phyloP scores from a whole-genome alignment of 192 early-diverging fungal genomes.

The Dimargaris xerosporica region DNA sequence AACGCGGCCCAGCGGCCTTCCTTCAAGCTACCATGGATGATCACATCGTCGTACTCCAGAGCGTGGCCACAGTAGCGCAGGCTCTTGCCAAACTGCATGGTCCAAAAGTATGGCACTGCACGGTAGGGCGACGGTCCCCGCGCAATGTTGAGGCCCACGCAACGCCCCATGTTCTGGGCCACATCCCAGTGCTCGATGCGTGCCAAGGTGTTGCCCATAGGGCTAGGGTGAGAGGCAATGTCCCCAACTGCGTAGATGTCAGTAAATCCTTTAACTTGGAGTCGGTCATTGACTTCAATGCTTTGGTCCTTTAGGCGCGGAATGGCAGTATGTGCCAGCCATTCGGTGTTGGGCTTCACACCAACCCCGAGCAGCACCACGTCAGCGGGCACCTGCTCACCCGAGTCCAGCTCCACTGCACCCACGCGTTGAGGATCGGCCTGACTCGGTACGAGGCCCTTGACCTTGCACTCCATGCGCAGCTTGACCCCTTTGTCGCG shows the following conservation, averaged over 20 bases:
- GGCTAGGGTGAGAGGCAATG: neutral
- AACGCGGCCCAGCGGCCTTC: slow-evolving; percentile 10
- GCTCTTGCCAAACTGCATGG: slow-evolving; percentile 33
- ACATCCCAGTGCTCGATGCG: slow-evolving; percentile 43
- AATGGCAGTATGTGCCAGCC: slow-evolving; percentile 23
- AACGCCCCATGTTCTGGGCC: slow-evolving; percentile 24
- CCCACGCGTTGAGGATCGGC: slow-evolving; percentile 17
- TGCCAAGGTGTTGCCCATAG: slow-evolving; percentile 18
- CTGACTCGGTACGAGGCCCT: slow-evolving; percentile 16
- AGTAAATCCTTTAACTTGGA: slow-evolving; percentile 24
- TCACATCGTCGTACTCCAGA: slow-evolving; percentile 33
- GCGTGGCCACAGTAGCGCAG: slow-evolving; percentile 38
- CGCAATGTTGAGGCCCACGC: slow-evolving; percentile 18
- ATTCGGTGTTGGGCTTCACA: slow-evolving; percentile 33
- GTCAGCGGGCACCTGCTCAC: slow-evolving; percentile 25
- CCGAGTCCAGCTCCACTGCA: slow-evolving; percentile 22
- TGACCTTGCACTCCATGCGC: slow-evolving; percentile 20
- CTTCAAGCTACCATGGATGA: slow-evolving; percentile 19
- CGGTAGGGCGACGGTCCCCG: slow-evolving; percentile 21
- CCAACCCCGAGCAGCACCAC: slow-evolving; percentile 38
- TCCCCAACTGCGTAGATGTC: slow-evolving; percentile 34
- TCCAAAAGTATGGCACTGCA: slow-evolving; percentile 42
- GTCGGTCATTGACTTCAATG: slow-evolving; percentile 25
- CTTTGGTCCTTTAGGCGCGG: slow-evolving; percentile 27
- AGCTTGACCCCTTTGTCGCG: slow-evolving; percentile 30